phyloP scores from a whole-genome alignment of 2,329 filamentous ascomycete species.

The Harringtonia aguacate region DNA sequence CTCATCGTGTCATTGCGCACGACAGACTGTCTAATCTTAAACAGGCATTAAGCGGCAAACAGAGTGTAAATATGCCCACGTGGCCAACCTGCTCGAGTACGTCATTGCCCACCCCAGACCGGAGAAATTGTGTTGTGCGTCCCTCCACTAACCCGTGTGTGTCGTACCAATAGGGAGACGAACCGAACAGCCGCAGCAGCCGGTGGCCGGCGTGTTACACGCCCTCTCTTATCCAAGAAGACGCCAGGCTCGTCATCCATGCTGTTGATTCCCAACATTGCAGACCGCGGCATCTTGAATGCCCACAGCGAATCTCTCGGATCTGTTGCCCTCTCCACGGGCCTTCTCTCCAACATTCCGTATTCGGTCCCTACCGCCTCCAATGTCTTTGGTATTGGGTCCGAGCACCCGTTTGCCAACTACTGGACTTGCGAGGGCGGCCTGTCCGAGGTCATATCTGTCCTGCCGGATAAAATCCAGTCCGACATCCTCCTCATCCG shows the following conservation, averaged over 20 bases:
- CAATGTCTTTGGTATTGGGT: constrained; percentile 72
- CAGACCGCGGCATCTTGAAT: constrained; percentile 38
- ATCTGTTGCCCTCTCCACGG: constrained; percentile 44
- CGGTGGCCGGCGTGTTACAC: constrained; percentile 45
- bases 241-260: constrained; percentile 24
- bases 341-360: constrained; percentile 61
- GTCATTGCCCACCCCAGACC: no score
- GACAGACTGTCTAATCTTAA: constrained; percentile 26
- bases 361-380: constrained; percentile 60
- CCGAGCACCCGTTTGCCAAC: constrained; percentile 70
- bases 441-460: constrained; percentile 61
- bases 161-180: no score
- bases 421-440: constrained; percentile 77
- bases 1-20: no score
- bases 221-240: constrained; percentile 42
- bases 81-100: constrained; percentile 68
- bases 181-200: constrained; percentile 33
- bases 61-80: constrained; percentile 62
- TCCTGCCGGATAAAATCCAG: constrained; percentile 65
- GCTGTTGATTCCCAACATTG: constrained; percentile 40
- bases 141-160: no score
- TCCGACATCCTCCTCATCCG: constrained; percentile 57
- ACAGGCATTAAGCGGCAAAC: constrained; percentile 61
- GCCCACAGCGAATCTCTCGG: constrained; percentile 32
- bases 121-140: background rate